Evolutionary conservation across 2,329 filamentous ascomycete species (phyloP).

Genomic region (Thermothelomyces thermophilus): DNA sequence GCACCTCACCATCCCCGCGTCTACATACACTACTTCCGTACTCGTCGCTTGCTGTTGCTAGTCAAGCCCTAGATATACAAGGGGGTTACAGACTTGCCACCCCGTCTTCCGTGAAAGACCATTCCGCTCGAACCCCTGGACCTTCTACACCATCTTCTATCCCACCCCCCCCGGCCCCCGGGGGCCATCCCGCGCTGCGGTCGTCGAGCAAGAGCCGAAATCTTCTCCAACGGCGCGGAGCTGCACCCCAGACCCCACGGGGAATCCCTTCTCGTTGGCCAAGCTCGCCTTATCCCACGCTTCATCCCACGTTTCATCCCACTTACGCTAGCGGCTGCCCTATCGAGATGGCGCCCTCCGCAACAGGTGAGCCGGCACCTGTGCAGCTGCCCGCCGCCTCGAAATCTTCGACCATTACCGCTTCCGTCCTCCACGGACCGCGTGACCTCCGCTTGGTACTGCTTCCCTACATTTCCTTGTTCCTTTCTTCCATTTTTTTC

Average conservation of each 20-base stretch:
- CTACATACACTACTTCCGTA: too few species aligned
- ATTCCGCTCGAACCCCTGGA: not conserved
- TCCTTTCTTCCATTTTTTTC: slow-evolving; percentile 1
- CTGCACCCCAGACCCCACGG: slow-evolving; percentile 21
- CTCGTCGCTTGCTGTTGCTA: not conserved
- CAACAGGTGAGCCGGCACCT: slow-evolving; percentile 38
- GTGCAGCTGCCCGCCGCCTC: slow-evolving; percentile 39
- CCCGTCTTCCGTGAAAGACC: not conserved
- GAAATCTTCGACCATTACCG: slow-evolving; percentile 42
- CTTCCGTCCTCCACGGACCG: slow-evolving; percentile 52
- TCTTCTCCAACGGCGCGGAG: not conserved
- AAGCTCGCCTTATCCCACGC: slow-evolving; percentile 22
- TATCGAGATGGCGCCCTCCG: slow-evolving; percentile 44
- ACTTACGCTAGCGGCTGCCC: slow-evolving; percentile 29
- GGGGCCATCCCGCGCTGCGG: slow-evolving; percentile 16
- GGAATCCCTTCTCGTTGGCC: slow-evolving; percentile 19
- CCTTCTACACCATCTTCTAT: slow-evolving; percentile 7
- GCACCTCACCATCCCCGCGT: slow-evolving; percentile 4
- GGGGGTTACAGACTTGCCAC: slow-evolving; percentile 8
- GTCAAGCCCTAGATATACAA: not conserved
- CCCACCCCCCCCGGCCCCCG: too few species aligned
- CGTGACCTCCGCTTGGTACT: slow-evolving; percentile 52
- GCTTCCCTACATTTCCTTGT: slow-evolving; percentile 10
- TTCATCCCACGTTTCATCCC: slow-evolving; percentile 31
- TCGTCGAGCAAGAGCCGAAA: slow-evolving; percentile 17